These are phyloP conservation scores for Lactarius vividus DNA, from an alignment of 768 basidiomycete species.

Conservation along the genomic window DNA sequence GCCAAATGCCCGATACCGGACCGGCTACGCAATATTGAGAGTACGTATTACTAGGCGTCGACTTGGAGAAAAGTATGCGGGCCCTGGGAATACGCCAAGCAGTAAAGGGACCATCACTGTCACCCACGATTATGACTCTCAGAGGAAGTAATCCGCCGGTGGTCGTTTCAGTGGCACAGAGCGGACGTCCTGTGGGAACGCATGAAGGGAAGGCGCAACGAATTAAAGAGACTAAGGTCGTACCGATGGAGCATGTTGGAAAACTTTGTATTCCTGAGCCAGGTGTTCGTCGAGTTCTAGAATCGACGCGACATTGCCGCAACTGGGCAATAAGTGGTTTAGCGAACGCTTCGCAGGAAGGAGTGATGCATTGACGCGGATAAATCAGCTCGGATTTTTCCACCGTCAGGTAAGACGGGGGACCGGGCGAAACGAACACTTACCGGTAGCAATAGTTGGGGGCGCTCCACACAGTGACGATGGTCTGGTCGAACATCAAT, in stretches of 20 bases:
- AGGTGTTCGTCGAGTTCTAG: constrained; percentile 92
- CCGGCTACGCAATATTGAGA: background rate
- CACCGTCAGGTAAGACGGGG: background rate
- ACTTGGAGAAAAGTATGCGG: background rate
- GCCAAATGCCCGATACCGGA: background rate
- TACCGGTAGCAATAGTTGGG: constrained; percentile 98
- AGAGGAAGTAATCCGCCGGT: constrained; percentile 86
- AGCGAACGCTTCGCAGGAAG: constrained; percentile 1
- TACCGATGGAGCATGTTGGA: constrained; percentile 85
- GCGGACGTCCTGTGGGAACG: constrained; percentile 61
- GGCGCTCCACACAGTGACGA: constrained; percentile 98
- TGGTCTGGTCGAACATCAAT: constrained; percentile 92
- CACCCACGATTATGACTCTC: constrained; percentile 12
- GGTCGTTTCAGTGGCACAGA: constrained; percentile 82
- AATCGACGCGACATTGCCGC: constrained; percentile 95
- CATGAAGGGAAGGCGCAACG: background rate
- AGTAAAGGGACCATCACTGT: background rate
- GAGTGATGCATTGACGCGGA: background rate
- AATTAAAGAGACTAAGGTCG: constrained; percentile 33
- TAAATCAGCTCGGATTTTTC: background rate
- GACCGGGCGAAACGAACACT: constrained; percentile 34
- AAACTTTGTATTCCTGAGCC: constrained; percentile 94
- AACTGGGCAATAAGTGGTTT: constrained; percentile 44
- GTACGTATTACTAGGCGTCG: background rate
- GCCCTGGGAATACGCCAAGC: background rate